Base-by-base conservation (phyloP, 805 yeast species). In the Wickerhamiella kazuoi region DNA sequence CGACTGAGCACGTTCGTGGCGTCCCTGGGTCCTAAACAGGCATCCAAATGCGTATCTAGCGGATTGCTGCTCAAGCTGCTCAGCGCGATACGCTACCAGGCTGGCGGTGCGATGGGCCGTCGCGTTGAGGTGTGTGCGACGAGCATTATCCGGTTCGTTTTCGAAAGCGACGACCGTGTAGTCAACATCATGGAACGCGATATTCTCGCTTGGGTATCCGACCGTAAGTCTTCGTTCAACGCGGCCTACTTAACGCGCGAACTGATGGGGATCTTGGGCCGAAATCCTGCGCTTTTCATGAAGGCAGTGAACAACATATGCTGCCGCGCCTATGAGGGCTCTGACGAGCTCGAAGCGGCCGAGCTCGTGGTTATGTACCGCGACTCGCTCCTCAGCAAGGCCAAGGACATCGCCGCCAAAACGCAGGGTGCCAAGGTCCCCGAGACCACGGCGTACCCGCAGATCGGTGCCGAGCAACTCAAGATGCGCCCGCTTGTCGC, bases 131-230 rank as follows among this genome's bases (percentile, higher is more conserved):
- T 33, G 2, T 36, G 36, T 13, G 31, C 30, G 4, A 14, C 21
- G 17, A 28, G 34, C 21, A 20, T 40, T 19, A 16, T 36, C 15
- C 26, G 37, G 3, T 9, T 36, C 3, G 24, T 20, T 2, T 13
- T 36, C 29, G 43, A 40, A 18, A 28, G 37, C 11, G 37, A 30
- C 13, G 28, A 28, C n/a, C 21, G 21, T 3, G 13, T 28, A 29
- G 7, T 29, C 15, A 29, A 29, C 5, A 29, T 29, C 14, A 29
- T 29, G 31, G 31, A 29, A 29, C 31, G 31, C 5, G 17, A 13
- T 14, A 29, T 29, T 15, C n/a, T 29, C 7, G 17, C 31, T 15
- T 29, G 31, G 31, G 31, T 29, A 8, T 29, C 31, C 15, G 31
- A 29, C 6, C n/a, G 17, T 6, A 13, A 15, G 17, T 8, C 15